These are phyloP conservation scores for Candida chauliodis DNA, from an alignment of 805 yeast species.

Conservation along the genomic window DNA sequence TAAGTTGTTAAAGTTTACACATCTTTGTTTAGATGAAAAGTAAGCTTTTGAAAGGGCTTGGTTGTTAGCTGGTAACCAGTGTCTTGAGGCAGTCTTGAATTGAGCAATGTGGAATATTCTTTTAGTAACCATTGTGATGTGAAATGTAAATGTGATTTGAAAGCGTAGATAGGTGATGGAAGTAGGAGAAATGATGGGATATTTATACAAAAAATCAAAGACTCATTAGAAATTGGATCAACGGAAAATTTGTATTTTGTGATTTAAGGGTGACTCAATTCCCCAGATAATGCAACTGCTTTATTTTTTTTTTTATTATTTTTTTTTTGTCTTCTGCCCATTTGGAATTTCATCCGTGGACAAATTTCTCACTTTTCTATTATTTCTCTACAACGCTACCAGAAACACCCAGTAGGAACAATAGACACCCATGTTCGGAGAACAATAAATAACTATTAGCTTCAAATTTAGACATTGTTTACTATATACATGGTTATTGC, in stretches of 20 bases:
- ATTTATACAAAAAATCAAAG: conserved; percentile 3
- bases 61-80: conserved; percentile 32
- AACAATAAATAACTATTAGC: too few relatives aligned
- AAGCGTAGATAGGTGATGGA: not conserved
- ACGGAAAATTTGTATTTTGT: conserved; percentile 1
- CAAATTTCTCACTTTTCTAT: not conserved
- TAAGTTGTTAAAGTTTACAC: conserved; percentile 30
- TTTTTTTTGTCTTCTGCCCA: too few relatives aligned
- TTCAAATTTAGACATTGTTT: too few relatives aligned
- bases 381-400: too few relatives aligned
- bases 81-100: conserved; percentile 40
- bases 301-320: not conserved
- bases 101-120: conserved; percentile 32
- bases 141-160: not conserved
- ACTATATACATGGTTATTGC: too few relatives aligned
- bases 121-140: conserved; percentile 19
- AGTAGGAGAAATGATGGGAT: not conserved
- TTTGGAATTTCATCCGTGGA: not conserved
- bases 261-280: conserved; percentile 5
- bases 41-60: conserved; percentile 4
- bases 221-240: conserved; percentile 3
- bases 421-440: too few relatives aligned
- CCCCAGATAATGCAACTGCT: conserved; percentile 2
- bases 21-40: conserved; percentile 36
- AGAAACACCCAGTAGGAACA: too few relatives aligned